Evolutionary conservation across 2,329 filamentous ascomycete genomes (phyloP), one percentile per base, ranked within the genome.

Genomic region (Metarhizium rileyi): DNA sequence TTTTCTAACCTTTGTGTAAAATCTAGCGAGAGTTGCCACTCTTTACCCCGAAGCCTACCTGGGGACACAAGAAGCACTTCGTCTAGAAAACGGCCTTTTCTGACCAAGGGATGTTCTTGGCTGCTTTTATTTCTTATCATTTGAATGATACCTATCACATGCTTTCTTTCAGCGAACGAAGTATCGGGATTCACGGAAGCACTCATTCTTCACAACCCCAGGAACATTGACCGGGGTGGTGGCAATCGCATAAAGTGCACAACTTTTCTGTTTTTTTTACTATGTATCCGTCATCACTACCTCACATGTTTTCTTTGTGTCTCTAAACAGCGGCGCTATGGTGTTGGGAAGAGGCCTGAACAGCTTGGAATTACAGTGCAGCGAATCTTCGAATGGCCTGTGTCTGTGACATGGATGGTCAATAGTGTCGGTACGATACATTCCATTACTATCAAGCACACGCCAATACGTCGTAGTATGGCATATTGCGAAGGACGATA

Each of bases 251-350:
- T 43, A 26, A 25, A 26, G 35, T 12, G 14, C 46, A 25, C 36
- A 27, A 18, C 26, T 18, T 35, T 42, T 43, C 5, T 3, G 2
- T 22, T 47, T 9, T 25, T 23, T 42, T 23, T 18, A 14, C 18
- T 18, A 27, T 36, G n/a, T 43, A 20, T 18, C 18, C 22, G 28
- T 43, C 14, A 14, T 40, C 26, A 23, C 10, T 25, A 16, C 18
- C 14, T 7, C 18, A n/a, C 27, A 40, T 28, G 16, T 26, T 26
- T 46, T 18, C 20, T 14, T 36, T 25, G 36, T 42, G 5, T 36
- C 12, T 38, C 14, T 44, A 43, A n/a, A 47, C 36, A 42, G 16
- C 5, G 40, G 49, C 44, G 49, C 46, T 47, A 40, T 27, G 44
- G 38, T 14, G 16, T 42, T 30, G 30, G 26, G 43, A 7, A 22